phyloP scores from a whole-genome alignment of 1,139 yeast species.

The Candida labiduridarum region DNA sequence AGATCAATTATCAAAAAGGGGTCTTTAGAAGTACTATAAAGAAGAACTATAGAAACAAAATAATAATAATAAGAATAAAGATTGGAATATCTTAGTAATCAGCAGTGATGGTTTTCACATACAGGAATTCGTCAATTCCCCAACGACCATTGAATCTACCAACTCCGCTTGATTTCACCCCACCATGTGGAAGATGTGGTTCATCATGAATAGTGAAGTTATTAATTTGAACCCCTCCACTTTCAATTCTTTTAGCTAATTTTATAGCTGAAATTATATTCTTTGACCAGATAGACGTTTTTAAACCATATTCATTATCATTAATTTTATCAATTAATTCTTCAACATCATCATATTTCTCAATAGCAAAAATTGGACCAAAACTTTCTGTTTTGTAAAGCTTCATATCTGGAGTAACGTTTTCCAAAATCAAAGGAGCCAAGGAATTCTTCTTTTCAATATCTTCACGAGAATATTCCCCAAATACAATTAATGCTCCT shows the following conservation, averaged over 20 bases:
- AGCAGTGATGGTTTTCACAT: conserved; percentile 26
- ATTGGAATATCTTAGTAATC: conserved; percentile 4
- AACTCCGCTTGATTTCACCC: conserved; percentile 51
- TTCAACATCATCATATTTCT: conserved; percentile 34
- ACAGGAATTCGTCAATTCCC: conserved; percentile 50
- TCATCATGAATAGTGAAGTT: conserved; percentile 52
- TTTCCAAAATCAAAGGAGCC: conserved; percentile 36
- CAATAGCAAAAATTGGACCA: conserved; percentile 50
- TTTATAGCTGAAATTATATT: conserved; percentile 42
- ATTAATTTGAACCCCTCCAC: conserved; percentile 57
- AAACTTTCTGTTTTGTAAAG: conserved; percentile 43
- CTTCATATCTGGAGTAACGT: conserved; percentile 35
- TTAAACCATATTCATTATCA: conserved; percentile 45
- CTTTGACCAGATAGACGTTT: conserved; percentile 57
- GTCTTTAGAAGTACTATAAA: conserved; percentile 39
- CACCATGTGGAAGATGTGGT: conserved; percentile 58
- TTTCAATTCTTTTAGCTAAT: conserved; percentile 38
- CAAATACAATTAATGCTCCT: conserved; percentile 42
- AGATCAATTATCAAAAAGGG: conserved; percentile 65
- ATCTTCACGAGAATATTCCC: conserved; percentile 17
- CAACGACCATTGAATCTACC: conserved; percentile 55
- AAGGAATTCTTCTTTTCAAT: conserved; percentile 15
- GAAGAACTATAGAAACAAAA: background rate
- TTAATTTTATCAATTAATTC: conserved; percentile 32
- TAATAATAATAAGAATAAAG: background rate